Base-by-base conservation (phyloP, 441 rosid species). In the Mallotus repandus region DNA sequence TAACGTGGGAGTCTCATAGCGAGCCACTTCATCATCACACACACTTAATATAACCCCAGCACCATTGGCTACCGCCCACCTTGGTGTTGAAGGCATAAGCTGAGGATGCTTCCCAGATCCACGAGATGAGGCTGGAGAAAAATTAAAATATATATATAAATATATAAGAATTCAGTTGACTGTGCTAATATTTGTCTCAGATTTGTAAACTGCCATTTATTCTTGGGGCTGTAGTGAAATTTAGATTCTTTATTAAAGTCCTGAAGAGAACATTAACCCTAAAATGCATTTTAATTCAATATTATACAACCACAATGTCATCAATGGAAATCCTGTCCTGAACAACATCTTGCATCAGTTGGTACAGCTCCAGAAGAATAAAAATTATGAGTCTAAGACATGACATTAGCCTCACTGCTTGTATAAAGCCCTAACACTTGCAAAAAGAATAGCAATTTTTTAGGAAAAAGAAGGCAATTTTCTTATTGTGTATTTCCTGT, bases 1-100 rank as follows among this genome's bases (percentile, higher is more conserved):
- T 78, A 96, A 81, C 66, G 97, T 90, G 66, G 97, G 93, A 77
- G 99, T 93, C 84, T 93, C 98, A 54, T 96, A 93, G 64, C 97
- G 98, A 74, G 94, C 89, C 81, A 96, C 97, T 88, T 96, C 99
- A 66, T 96, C 99, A 65, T 96, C 99, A 75, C 99, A 96, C 70
- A 96, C 99, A 67, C 99, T 96, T 77, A 96, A 82, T 74, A 96
- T 96, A 25, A 96, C 99, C 79, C 99, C 99, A 57, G 99, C 99
- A 77, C 99, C 98, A 82, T 96, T 96, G 66, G 99, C 99, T 74
- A 96, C 98, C 18, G 99, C 99, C 99, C 99, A 96, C 80, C 98
- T 86, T 57, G 99, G 99, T 32, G 99, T 89, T n/a, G 99, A 89
- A 64, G 90, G 97, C 89, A 96, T 85, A 75, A 93, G 91, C 76